Evolutionary conservation across 306 rosid genomes (phyloP).

Genomic region (Citrullus colocynthis): DNA sequence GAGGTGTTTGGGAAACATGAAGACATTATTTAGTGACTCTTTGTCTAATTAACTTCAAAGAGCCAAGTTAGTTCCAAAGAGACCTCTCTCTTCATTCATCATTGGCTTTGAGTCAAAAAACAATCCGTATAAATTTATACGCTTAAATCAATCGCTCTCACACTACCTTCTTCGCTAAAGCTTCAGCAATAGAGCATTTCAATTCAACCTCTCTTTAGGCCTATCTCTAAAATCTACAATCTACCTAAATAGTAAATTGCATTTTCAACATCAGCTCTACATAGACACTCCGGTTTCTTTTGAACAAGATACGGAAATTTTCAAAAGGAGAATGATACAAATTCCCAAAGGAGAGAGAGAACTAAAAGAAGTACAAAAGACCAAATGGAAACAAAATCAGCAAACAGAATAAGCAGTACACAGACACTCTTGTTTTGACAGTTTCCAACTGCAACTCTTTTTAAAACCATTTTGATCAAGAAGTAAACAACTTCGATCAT

Average conservation of each 20-base stretch:
- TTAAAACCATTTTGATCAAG: not conserved
- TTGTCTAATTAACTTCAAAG: not conserved
- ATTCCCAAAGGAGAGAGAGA: too few relatives aligned
- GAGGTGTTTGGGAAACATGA: not conserved
- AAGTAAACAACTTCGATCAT: not conserved
- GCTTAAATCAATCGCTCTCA: not conserved
- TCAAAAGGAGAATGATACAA: too few relatives aligned
- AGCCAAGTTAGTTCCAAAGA: not conserved
- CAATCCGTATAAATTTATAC: not conserved
- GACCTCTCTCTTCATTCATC: not conserved
- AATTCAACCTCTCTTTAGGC: not conserved
- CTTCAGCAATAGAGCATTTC: not conserved
- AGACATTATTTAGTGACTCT: not conserved
- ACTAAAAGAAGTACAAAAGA: too few relatives aligned
- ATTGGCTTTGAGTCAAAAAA: not conserved
- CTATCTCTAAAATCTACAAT: not conserved
- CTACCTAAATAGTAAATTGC: not conserved
- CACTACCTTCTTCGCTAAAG: not conserved
- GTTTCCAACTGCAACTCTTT: not conserved
- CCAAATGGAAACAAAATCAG: too few relatives aligned
- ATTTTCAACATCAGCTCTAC: not conserved
- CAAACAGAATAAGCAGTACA: too few relatives aligned
- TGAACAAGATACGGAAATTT: too few relatives aligned
- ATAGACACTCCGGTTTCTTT: too few relatives aligned
- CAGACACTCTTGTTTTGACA: not conserved